A percentile compares a stretch with the other conserved stretches of the same genome.
These are phyloP conservation scores for Solanum pimpinellifolium DNA, from an alignment of 257 asterid genomes.

Conservation along the genomic window DNA sequence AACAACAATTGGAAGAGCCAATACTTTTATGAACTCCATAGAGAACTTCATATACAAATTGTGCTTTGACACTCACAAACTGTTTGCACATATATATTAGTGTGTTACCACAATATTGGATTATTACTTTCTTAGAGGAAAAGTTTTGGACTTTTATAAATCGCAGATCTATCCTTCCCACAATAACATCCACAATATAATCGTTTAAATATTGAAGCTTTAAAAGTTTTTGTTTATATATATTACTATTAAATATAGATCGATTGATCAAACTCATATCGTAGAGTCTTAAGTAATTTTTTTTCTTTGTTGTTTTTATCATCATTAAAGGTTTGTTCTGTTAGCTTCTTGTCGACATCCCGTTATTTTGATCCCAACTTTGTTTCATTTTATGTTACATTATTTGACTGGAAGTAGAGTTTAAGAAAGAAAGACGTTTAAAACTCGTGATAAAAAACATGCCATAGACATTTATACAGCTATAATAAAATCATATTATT, in stretches of 20 bases:
- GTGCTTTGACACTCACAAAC: not conserved
- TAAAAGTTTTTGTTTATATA: no score
- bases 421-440: not conserved
- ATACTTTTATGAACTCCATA: not conserved
- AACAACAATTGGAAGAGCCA: constrained; percentile 5
- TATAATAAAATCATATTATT: not conserved
- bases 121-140: not conserved
- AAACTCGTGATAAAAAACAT: not conserved
- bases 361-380: not conserved
- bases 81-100: not conserved
- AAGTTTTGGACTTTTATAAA: not conserved
- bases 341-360: not conserved
- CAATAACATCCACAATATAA: not conserved
- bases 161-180: not conserved
- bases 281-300: not conserved
- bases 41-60: not conserved
- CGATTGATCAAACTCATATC: no score
- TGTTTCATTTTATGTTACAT: not conserved
- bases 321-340: not conserved
- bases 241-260: no score
- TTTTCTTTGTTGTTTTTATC: not conserved
- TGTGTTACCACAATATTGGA: not conserved
- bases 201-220: not conserved
- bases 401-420: not conserved
- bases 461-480: not conserved